phyloP scores from a whole-genome alignment of 441 rosid species.

The Manihot esculenta region DNA sequence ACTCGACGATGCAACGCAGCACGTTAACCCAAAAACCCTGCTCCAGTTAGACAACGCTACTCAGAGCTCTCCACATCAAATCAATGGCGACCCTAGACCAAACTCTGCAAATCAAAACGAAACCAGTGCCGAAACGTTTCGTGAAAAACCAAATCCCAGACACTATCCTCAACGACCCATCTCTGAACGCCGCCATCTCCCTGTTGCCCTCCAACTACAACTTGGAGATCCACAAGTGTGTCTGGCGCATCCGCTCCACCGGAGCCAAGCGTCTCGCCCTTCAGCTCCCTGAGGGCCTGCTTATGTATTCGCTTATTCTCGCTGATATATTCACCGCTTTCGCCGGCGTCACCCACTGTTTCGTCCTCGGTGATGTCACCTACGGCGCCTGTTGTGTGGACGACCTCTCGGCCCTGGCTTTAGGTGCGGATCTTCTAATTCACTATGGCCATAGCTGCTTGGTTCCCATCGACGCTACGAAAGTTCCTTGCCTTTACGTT shows the following conservation, averaged over 20 bases:
- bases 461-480: conserved; percentile 71
- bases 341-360: conserved; percentile 63
- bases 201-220: conserved; percentile 77
- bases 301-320: conserved; percentile 83
- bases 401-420: conserved; percentile 70
- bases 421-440: conserved; percentile 78
- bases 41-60: no score
- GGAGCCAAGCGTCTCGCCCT: conserved; percentile 70
- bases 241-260: conserved; percentile 65
- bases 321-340: conserved; percentile 80
- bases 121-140: conserved; percentile 74
- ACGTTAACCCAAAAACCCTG: no score
- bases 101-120: conserved; percentile 20
- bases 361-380: conserved; percentile 85
- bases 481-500: conserved; percentile 83
- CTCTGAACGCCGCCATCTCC: conserved; percentile 82
- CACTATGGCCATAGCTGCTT: conserved; percentile 95
- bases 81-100: no score
- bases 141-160: conserved; percentile 81
- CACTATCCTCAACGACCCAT: conserved; percentile 61
- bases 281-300: conserved; percentile 89
- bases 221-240: conserved; percentile 84
- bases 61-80: no score
- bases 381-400: conserved; percentile 95
- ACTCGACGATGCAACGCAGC: no score